phyloP scores from a whole-genome alignment of 306 rosid genomes.

The Calophaca sinica region DNA sequence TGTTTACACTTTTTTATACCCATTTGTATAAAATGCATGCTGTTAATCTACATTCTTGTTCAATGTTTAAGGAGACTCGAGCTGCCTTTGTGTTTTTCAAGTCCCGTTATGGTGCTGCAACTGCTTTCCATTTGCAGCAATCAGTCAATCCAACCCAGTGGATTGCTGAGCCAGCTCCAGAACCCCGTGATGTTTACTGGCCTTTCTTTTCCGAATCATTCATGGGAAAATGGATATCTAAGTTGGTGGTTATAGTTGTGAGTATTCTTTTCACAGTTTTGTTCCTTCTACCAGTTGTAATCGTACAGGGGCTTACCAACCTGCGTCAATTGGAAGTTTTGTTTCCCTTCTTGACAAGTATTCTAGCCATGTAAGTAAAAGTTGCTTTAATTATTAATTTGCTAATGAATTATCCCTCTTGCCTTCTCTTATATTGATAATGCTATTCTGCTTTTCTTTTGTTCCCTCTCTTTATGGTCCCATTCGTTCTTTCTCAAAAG shows the following conservation, averaged over 20 bases:
- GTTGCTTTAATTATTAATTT: constrained; percentile 29
- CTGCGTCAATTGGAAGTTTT: constrained; percentile 72
- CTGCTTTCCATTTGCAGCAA: constrained; percentile 77
- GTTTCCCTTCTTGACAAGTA: constrained; percentile 83
- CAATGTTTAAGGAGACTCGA: constrained; percentile 69
- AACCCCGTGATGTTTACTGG: constrained; percentile 91
- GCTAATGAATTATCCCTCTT: constrained; percentile 1
- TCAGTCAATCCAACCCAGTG: constrained; percentile 85
- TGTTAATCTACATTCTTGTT: constrained; percentile 40
- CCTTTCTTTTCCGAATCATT: constrained; percentile 91
- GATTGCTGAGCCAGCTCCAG: constrained; percentile 91
- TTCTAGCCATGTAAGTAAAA: constrained; percentile 78
- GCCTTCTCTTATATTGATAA: constrained; percentile 5
- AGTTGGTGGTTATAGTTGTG: constrained; percentile 71
- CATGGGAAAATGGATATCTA: constrained; percentile 86
- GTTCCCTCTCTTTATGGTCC: constrained; percentile 20
- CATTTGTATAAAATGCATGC: constrained; percentile 28
- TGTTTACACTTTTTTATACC: constrained; percentile 16
- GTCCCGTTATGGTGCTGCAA: constrained; percentile 80
- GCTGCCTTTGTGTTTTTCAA: constrained; percentile 95
- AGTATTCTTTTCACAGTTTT: constrained; percentile 65
- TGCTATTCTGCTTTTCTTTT: constrained; percentile 30
- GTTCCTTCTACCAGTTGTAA: constrained; percentile 82
- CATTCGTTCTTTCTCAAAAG: constrained; percentile 9
- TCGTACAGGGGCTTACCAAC: constrained; percentile 66